Conservation (phyloP, 2,329 filamentous ascomycete species). For the Fusarium penzigii region DNA sequence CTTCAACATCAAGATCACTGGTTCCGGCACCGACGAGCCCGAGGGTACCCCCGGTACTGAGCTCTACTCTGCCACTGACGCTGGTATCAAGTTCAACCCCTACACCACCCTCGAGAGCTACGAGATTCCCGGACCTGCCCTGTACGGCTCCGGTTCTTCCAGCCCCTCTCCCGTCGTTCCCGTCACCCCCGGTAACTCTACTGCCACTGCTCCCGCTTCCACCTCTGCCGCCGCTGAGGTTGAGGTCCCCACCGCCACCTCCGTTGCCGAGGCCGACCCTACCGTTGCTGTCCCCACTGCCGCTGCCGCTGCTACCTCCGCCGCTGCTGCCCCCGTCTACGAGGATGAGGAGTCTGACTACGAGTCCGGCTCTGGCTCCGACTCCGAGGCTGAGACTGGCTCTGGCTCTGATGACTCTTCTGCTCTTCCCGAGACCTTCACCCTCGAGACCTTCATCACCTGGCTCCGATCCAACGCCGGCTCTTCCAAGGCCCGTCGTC, state of each 20-base stretch:
- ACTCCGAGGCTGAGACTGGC: background rate
- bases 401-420: background rate
- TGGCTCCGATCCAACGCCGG: constrained; percentile 16
- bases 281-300: constrained; percentile 4
- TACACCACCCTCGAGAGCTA: constrained; percentile 29
- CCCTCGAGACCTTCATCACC: constrained; percentile 25
- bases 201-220: background rate
- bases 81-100: constrained; percentile 36
- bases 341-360: background rate
- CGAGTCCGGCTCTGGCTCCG: constrained; percentile 2
- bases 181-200: constrained; percentile 3
- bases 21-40: constrained; percentile 38
- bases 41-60: constrained; percentile 34
- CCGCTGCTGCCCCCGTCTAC: constrained; percentile 1
- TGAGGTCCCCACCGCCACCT: background rate
- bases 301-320: background rate
- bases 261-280: background rate
- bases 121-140: constrained; percentile 31
- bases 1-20: constrained; percentile 39
- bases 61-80: constrained; percentile 32
- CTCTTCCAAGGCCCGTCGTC: constrained; percentile 18
- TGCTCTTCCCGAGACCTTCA: constrained; percentile 25
- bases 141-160: constrained; percentile 25
- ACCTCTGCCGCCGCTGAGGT: background rate
- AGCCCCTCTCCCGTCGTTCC: background rate